phyloP scores from a whole-genome alignment of 495 filamentous ascomycete genomes.

The Neurospora sp. region DNA sequence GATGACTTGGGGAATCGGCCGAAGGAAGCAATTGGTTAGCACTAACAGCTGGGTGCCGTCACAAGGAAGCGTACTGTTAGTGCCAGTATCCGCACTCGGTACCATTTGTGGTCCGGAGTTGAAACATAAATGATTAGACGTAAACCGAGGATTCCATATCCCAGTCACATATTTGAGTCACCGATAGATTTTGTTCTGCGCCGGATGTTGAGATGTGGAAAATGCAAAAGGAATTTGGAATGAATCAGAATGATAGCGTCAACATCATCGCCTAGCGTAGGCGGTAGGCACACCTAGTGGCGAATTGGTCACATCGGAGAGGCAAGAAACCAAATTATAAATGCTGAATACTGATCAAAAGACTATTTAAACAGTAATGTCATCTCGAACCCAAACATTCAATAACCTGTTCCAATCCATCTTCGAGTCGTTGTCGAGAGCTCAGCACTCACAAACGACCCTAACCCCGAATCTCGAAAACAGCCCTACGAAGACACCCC shows the following conservation, averaged over 20 bases:
- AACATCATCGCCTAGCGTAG: neutral
- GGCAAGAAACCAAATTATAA: neutral
- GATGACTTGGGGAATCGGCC: too few species aligned
- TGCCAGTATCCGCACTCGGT: neutral
- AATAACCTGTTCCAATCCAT: neutral
- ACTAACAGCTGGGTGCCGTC: neutral
- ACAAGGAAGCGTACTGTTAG: neutral
- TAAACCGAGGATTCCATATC: neutral
- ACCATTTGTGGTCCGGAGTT: neutral
- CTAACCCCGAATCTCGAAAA: neutral
- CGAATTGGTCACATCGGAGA: neutral
- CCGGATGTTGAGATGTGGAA: neutral
- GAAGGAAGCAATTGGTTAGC: neutral
- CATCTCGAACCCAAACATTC: neutral
- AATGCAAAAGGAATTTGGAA: neutral
- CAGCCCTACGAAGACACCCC: constrained; percentile 5
- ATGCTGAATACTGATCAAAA: neutral
- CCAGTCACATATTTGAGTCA: neutral
- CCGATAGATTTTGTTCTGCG: neutral
- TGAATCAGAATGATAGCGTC: neutral
- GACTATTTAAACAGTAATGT: neutral
- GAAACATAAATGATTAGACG: neutral
- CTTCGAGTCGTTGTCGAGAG: neutral
- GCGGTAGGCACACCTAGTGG: neutral
- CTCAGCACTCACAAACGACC: neutral